phyloP scores from a whole-genome alignment of 257 asterid genomes.

The Nicotiana benthamiana region DNA sequence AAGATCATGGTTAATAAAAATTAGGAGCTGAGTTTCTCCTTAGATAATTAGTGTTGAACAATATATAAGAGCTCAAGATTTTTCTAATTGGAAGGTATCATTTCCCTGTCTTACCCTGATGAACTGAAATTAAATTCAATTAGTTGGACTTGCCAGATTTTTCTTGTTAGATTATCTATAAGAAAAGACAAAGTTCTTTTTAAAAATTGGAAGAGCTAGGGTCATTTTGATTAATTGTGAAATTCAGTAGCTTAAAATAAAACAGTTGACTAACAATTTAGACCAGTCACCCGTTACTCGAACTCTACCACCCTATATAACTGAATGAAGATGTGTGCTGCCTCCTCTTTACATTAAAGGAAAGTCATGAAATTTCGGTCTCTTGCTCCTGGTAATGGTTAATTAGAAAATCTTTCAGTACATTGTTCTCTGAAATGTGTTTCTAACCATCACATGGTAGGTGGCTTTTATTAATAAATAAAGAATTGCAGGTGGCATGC shows the following conservation, averaged over 20 bases:
- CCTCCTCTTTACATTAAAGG: neutral
- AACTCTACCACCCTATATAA: neutral
- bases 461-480: neutral
- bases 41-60: neutral
- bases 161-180: neutral
- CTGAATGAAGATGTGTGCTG: neutral
- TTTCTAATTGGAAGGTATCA: neutral
- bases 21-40: neutral
- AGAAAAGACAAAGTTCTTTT: neutral
- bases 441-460: conserved; percentile 2
- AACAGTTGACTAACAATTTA: neutral
- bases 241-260: neutral
- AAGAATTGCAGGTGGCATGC: conserved; percentile 67
- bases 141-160: neutral
- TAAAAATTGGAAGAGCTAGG: neutral
- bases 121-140: neutral
- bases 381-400: conserved; percentile 30
- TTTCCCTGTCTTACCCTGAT: neutral
- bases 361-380: neutral
- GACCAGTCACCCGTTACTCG: neutral
- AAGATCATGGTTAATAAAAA: neutral
- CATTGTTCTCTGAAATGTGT: neutral
- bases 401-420: conserved; percentile 24
- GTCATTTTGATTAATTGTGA: neutral
- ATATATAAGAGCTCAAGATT: too few relatives aligned